Conservation (phyloP, 768 basidiomycete genomes). For the Termitomyces sp. region DNA sequence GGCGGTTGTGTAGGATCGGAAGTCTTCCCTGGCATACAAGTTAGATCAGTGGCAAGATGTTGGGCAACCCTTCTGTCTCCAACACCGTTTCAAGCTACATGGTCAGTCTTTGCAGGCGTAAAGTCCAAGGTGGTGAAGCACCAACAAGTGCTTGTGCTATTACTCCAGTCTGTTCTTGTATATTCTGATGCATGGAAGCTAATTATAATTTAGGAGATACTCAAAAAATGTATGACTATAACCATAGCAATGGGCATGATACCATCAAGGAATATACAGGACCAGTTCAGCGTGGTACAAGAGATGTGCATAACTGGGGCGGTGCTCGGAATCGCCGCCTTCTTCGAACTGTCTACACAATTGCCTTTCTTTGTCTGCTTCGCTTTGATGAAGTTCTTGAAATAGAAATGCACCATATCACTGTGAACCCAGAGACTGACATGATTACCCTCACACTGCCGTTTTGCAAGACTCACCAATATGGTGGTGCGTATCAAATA, state of each 20-base stretch:
- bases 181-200: background rate
- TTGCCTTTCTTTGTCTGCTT: constrained; percentile 30
- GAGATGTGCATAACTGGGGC: constrained; percentile 24
- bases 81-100: no score
- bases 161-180: constrained; percentile 17
- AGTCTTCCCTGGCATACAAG: constrained; percentile 24
- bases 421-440: background rate
- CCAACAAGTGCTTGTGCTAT: constrained; percentile 24
- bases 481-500: constrained; percentile 24
- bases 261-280: constrained; percentile 14
- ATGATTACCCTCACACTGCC: constrained; percentile 19
- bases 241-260: constrained; percentile 16
- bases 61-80: constrained; percentile 28
- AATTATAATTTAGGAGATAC: constrained; percentile 17
- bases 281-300: constrained; percentile 4
- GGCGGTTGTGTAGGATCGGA: constrained; percentile 21
- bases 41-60: constrained; percentile 19
- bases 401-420: constrained; percentile 25
- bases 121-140: constrained; percentile 25
- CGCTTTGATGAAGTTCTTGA: constrained; percentile 32
- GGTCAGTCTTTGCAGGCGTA: no score
- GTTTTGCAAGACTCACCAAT: constrained; percentile 26
- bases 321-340: constrained; percentile 25
- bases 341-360: constrained; percentile 27
- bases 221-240: constrained; percentile 23